Conservation (phyloP, 1,284 basidiomycete genomes). For the Coniophora puteana region DNA sequence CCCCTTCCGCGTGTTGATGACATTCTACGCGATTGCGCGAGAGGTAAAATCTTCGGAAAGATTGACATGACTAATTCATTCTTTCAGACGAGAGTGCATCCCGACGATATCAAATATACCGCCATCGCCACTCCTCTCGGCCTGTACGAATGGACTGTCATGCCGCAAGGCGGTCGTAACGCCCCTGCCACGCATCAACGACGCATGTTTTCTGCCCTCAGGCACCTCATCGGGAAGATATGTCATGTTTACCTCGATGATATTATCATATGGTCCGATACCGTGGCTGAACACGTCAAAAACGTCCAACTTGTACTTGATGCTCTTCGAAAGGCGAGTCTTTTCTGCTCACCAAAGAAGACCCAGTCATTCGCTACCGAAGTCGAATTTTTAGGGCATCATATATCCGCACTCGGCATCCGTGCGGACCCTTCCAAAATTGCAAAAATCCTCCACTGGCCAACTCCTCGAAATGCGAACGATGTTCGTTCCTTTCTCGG, state of each 20-base stretch:
- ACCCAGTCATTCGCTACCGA: slow-evolving; percentile 21
- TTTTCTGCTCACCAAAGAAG: slow-evolving; percentile 21
- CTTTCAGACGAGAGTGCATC: slow-evolving; percentile 31
- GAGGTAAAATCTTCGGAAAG: slow-evolving; percentile 22
- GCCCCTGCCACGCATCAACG: slow-evolving; percentile 27
- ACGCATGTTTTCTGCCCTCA: slow-evolving; percentile 21
- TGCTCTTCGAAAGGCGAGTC: slow-evolving; percentile 10
- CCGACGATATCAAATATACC: slow-evolving; percentile 23
- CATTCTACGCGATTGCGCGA: slow-evolving; percentile 10
- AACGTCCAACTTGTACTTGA: slow-evolving; percentile 19
- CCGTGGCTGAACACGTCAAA: slow-evolving; percentile 22
- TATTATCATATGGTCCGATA: slow-evolving; percentile 34
- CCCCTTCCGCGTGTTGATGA: slow-evolving; percentile 24
- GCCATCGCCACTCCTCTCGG: slow-evolving; percentile 28
- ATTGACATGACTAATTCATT: slow-evolving; percentile 33
- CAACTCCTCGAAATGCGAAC: slow-evolving; percentile 19
- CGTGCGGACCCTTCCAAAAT: slow-evolving; percentile 29
- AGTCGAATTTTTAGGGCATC: slow-evolving; percentile 32
- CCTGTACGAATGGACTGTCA: slow-evolving; percentile 29
- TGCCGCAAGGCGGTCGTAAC: slow-evolving; percentile 31
- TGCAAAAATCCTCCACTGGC: slow-evolving; percentile 32
- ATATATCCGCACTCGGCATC: slow-evolving; percentile 27
- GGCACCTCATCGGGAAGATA: slow-evolving; percentile 19
- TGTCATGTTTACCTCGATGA: slow-evolving; percentile 33
- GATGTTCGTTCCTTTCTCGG: slow-evolving; percentile 34